Conservation (phyloP, 116 monocot species). For the Zostera marina region DNA sequence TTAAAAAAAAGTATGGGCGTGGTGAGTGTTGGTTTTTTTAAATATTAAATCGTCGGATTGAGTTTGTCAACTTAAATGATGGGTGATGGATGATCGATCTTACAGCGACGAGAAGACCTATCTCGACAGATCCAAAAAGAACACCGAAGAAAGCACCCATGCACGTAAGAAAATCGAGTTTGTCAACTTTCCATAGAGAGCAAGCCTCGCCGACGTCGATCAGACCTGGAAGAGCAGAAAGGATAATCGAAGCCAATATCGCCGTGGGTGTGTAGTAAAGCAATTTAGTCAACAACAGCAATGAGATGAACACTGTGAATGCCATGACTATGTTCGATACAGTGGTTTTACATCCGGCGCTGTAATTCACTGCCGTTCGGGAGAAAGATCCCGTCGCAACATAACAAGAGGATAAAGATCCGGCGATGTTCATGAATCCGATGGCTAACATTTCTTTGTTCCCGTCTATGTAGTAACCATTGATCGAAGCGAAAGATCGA, state of each 20-base stretch:
- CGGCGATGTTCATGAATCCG: conserved; percentile 71
- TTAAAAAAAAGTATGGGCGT: not conserved
- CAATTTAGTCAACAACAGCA: conserved; percentile 44
- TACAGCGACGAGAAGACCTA: conserved; percentile 59
- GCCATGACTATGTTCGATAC: conserved; percentile 86
- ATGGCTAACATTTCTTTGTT: conserved; percentile 92
- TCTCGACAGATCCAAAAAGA: conserved; percentile 76
- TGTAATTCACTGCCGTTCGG: conserved; percentile 70
- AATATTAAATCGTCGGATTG: too few species aligned
- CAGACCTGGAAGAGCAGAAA: conserved; percentile 68
- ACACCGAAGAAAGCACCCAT: conserved; percentile 70
- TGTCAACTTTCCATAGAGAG: conserved; percentile 60
- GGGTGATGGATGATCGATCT: not conserved
- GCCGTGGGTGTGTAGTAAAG: conserved; percentile 72
- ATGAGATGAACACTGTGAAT: conserved; percentile 42
- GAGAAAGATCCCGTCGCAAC: conserved; percentile 92
- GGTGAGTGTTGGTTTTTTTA: too few species aligned
- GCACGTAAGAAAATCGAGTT: conserved; percentile 70
- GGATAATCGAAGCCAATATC: conserved; percentile 78
- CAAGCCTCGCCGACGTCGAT: conserved; percentile 53
- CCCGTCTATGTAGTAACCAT: conserved; percentile 69
- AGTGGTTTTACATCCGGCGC: conserved; percentile 64
- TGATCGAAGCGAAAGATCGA: conserved; percentile 63
- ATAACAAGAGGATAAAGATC: conserved; percentile 86
- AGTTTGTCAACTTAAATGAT: too few species aligned